Base-by-base conservation (phyloP, 345 rosid genomes). In the Sisymbrium altissimum region DNA sequence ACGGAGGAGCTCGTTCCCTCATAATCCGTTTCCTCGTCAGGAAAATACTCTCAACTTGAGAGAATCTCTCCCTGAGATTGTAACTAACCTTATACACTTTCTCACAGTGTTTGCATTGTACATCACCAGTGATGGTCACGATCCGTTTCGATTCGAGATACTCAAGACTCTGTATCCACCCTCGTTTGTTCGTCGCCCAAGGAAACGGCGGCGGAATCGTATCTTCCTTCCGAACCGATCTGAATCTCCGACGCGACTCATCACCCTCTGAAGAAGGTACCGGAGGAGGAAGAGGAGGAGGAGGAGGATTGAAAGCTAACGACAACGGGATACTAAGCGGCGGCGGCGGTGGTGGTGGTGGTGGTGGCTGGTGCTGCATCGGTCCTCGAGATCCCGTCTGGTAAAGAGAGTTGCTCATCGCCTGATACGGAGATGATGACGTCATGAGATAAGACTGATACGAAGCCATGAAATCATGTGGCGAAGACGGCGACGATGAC, bases 81-180 rank as follows among this genome's bases (percentile, higher is more conserved):
- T 75, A 92, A 76, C 72, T 80, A 2, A 89, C 59, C 46, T 76
- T 78, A 60, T 78, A 86, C 29, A 43, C 64, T 35, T 63, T 66
- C 77, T 87, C 92, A 19, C 98, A 92, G 40, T 77, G 57, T 81
- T 83, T 87, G 82, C 99, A 95, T 17, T 88, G 87, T 14, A 95
- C 85, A 1, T 68, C 73, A 0, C 97, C 92, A 0, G 71, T 73
- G 61, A 92, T 79, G 0, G 40, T 73, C 0, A 32, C 19, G 32
- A 90, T 81, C 17, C 75, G 58, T 5, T 68, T 75, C 3, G 89
- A 60, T 13, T 78, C 41, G 32, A 94, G 78, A 54, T 78, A 36
- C 17, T 67, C 76, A 13, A 89, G 13, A 40, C 66, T 78, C 6
- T 83, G 83, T 12, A 91, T 83, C 9, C 29, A 70, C 60, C 91